Evolutionary conservation across 139 green algal genomes (phyloP).

Genomic region (Tetraselmis chui): DNA sequence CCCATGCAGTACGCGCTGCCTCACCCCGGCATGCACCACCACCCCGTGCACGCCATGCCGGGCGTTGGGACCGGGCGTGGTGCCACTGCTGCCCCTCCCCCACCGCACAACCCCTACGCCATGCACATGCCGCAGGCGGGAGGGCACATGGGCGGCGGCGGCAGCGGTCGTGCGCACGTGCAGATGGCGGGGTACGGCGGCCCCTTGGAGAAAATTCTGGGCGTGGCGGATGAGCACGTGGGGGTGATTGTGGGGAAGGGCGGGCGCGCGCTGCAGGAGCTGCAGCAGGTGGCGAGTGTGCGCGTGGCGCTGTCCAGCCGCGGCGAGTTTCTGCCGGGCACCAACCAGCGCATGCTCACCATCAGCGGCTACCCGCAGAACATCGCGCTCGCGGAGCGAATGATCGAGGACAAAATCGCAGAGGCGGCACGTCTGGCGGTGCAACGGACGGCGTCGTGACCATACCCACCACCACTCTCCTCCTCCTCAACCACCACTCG

Average conservation of each 20-base stretch:
- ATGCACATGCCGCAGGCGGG: neutral
- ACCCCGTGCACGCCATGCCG: neutral
- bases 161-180: neutral
- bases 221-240: constrained; percentile 61
- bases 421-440: neutral
- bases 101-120: neutral
- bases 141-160: neutral
- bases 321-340: constrained; percentile 54
- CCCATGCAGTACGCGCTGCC: constrained; percentile 4
- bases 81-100: constrained; percentile 19
- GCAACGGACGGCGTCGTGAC: too few relatives aligned
- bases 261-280: constrained; percentile 57
- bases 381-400: constrained; percentile 18
- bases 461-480: too few relatives aligned
- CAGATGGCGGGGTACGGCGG: neutral
- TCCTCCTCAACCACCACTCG: too few relatives aligned
- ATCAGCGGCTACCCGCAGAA: constrained; percentile 35
- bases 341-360: constrained; percentile 45
- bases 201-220: constrained; percentile 40
- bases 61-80: constrained; percentile 3
- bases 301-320: constrained; percentile 50
- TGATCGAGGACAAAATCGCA: constrained; percentile 1
- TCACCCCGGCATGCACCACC: constrained; percentile 13
- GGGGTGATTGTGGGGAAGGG: constrained; percentile 69
- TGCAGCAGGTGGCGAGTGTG: constrained; percentile 57